These are phyloP conservation scores for Macrolepiota dolichaula DNA, from an alignment of 768 basidiomycete species.

Conservation along the genomic window DNA sequence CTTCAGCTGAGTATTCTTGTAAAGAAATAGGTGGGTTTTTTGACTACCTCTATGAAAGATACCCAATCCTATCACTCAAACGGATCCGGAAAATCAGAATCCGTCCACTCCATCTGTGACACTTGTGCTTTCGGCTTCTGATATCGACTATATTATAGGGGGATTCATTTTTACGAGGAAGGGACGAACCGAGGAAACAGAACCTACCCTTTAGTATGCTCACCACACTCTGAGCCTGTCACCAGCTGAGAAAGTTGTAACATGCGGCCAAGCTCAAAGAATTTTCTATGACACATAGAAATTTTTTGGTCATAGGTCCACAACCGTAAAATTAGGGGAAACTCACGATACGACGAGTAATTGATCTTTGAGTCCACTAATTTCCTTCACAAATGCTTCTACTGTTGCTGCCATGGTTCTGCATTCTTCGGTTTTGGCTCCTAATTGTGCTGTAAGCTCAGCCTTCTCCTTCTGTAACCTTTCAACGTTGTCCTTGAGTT, in stretches of 20 bases:
- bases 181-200: neutral
- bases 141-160: neutral
- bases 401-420: neutral
- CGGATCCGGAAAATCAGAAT: no score
- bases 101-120: no score
- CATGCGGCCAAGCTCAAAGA: neutral
- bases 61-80: no score
- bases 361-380: neutral
- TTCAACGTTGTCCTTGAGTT: neutral
- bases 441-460: neutral
- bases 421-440: neutral
- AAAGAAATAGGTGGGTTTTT: no score
- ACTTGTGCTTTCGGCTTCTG: no score
- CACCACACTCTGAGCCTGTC: neutral
- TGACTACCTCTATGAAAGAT: no score
- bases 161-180: neutral
- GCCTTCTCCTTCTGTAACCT: neutral
- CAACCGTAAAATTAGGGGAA: neutral
- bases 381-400: neutral
- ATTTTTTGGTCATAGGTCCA: no score
- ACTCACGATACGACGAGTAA: neutral
- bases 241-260: neutral
- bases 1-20: no score
- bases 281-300: neutral
- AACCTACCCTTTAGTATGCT: neutral